Conservation (phyloP, 768 basidiomycete genomes). For the Exsudoporus frostii region DNA sequence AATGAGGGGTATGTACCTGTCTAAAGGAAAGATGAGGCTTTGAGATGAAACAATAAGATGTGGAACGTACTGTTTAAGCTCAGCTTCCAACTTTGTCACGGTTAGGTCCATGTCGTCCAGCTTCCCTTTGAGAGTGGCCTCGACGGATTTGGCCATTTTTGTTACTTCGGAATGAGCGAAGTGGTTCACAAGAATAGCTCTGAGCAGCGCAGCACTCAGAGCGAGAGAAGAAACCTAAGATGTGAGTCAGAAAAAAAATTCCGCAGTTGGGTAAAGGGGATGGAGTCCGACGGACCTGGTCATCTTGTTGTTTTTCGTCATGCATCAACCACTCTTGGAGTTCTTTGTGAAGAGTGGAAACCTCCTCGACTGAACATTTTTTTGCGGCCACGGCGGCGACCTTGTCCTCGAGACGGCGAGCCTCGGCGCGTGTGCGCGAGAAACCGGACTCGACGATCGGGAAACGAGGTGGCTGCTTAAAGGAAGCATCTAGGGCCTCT, state of each 20-base stretch:
- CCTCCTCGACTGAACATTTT: constrained; percentile 88
- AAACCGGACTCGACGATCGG: constrained; percentile 41
- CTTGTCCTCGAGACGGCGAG: constrained; percentile 70
- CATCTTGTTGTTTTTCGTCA: constrained; percentile 52
- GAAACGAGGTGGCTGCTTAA: constrained; percentile 45
- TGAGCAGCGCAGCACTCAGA: constrained; percentile 74
- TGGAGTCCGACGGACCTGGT: constrained; percentile 48
- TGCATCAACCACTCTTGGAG: constrained; percentile 71
- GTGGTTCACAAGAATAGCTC: constrained; percentile 82
- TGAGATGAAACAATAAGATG: constrained; percentile 8
- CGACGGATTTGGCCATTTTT: constrained; percentile 60
- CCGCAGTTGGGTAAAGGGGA: constrained; percentile 22
- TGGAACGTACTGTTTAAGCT: constrained; percentile 63
- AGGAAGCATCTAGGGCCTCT: constrained; percentile 40
- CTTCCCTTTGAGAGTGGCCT: constrained; percentile 59
- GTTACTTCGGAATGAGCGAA: constrained; percentile 75
- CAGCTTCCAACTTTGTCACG: constrained; percentile 60
- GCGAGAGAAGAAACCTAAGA: constrained; percentile 61
- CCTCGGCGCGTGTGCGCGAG: constrained; percentile 48
- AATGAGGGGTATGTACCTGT: constrained; percentile 48
- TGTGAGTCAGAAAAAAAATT: constrained; percentile 4
- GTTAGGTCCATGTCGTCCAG: constrained; percentile 61
- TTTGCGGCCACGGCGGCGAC: constrained; percentile 76
- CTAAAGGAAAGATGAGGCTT: constrained; percentile 35
- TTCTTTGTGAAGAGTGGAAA: constrained; percentile 72